Evolutionary conservation across 176 grass and related monocot species (phyloP).

Genomic region (Carex pumila): DNA sequence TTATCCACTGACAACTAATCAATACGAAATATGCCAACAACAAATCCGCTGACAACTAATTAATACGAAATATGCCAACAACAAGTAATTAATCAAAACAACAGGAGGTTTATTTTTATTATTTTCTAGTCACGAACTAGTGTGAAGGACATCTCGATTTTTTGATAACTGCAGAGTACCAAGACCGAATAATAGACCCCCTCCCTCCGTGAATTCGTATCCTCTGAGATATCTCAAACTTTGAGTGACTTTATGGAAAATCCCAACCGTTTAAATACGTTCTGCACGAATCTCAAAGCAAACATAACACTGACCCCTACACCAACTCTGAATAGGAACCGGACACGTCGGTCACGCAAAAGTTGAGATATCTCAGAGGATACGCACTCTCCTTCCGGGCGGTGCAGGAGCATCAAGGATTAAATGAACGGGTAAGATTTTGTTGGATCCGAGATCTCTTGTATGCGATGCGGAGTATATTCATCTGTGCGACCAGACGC

Average conservation of each 20-base stretch:
- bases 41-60: background rate
- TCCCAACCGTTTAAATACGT: too few relatives aligned
- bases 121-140: background rate
- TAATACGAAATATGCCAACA: background rate
- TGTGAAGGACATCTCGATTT: background rate
- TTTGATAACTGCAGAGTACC: background rate
- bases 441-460: background rate
- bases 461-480: background rate
- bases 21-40: background rate
- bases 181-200: background rate
- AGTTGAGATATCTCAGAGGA: too few relatives aligned
- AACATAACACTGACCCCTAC: too few relatives aligned
- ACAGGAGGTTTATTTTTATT: too few relatives aligned
- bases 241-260: too few relatives aligned
- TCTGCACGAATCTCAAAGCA: too few relatives aligned
- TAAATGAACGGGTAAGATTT: constrained; percentile 12
- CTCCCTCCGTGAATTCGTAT: too few relatives aligned
- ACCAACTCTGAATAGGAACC: too few relatives aligned
- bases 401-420: background rate
- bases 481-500: background rate
- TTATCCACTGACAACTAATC: background rate
- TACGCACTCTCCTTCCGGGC: background rate
- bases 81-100: too few relatives aligned
- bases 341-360: too few relatives aligned
- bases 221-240: too few relatives aligned